Base-by-base conservation (phyloP, 257 asterid species). In the Forsythia viridissima region DNA sequence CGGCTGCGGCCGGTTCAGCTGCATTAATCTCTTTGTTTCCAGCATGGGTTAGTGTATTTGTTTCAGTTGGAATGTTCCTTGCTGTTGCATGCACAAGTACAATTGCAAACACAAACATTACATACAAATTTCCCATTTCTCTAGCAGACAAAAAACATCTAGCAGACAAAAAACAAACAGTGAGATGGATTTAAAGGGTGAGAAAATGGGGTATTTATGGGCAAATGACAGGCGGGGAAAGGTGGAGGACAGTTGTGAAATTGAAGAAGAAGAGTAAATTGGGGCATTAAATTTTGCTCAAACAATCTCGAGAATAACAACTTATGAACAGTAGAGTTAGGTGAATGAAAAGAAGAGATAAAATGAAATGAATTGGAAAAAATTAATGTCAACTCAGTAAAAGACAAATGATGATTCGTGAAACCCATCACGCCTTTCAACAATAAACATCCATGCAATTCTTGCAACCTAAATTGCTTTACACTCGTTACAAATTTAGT, bases 221-320 rank as follows among this genome's bases (percentile, higher is more conserved):
- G 85, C 30, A 42, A 73, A 30, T 37, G 66, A 70, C 24, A 24
- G 24, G n/a, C n/a, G n/a, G n/a, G n/a, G n/a, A n/a, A 61, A 36
- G 76, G 88, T 51, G 79, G 76, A 38, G 75, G 78, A 75, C 84
- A 79, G 91, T 82, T 81, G 89, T 55, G 90, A 73, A 75, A 74
- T 76, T 75, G 77, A 79, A 80, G 79, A 41, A 9, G 76, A 15
- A 72, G 8, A 84, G 78, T 89, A 80, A 87, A 84, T 86, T 70
- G 80, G 55, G 51, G 84, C 76, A 81, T 79, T 86, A 21, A 86
- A 75, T 41, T 72, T 57, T 59, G 36, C 42, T 67, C 40, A 24
- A 38, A 81, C 75, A 71, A 78, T 88, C 89, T 89, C 90, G 90
- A 87, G 86, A 83, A 52, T 61, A n/a, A 77, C 81, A 74, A 72